phyloP scores from a whole-genome alignment of 108 stramenopile species.

The Pinguiococcus pyrenoidosus region DNA sequence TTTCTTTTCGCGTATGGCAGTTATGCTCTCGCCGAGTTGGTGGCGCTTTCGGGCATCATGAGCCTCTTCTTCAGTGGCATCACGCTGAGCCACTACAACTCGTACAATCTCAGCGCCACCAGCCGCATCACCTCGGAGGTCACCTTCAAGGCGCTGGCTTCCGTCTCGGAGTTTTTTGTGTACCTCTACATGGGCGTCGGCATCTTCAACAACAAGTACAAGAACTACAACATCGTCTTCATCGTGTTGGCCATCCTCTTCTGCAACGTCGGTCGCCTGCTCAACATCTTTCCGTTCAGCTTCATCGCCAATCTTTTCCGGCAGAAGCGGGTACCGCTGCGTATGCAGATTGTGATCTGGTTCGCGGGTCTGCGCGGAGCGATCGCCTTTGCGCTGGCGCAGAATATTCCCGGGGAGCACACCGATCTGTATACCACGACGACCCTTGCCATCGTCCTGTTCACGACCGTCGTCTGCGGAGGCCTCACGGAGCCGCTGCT shows the following conservation, averaged over 20 bases:
- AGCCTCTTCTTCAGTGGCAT: constrained; percentile 87
- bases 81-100: constrained; percentile 80
- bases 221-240: constrained; percentile 57
- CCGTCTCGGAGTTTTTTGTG: constrained; percentile 75
- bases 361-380: constrained; percentile 87
- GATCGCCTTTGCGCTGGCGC: constrained; percentile 78
- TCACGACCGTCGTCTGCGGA: constrained; percentile 93
- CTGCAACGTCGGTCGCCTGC: constrained; percentile 62
- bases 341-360: constrained; percentile 85
- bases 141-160: constrained; percentile 79
- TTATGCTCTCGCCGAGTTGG: constrained; percentile 75
- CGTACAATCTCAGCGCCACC: constrained; percentile 64
- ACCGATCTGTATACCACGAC: constrained; percentile 69
- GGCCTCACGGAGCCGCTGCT: constrained; percentile 75
- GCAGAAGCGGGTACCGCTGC: constrained; percentile 42
- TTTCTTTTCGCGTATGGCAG: constrained; percentile 85
- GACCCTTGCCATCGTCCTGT: constrained; percentile 80
- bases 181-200: constrained; percentile 95
- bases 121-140: constrained; percentile 65
- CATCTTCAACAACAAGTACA: constrained; percentile 72
- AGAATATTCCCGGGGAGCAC: constrained; percentile 79
- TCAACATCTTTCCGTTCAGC: constrained; percentile 79
- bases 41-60: constrained; percentile 71
- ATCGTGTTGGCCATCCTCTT: constrained; percentile 56
- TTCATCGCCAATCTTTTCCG: constrained; percentile 61